Percentiles rank a stretch among this genome's conserved stretches.
phyloP scores from a whole-genome alignment of 768 basidiomycete species.

The Amanita rubescens region DNA sequence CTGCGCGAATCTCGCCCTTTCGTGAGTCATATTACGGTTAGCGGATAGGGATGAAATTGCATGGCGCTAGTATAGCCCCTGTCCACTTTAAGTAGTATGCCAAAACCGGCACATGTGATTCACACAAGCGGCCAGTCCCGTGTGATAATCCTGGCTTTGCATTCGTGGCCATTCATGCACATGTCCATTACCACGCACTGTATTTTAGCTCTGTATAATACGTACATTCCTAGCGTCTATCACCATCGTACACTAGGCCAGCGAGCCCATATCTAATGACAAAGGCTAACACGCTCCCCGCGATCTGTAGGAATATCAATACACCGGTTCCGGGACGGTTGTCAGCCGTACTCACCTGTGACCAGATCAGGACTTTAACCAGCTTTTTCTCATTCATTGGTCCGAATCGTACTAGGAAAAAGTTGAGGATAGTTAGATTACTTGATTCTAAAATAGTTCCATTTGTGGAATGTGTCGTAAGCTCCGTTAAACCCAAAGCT shows the following conservation, averaged over 20 bases:
- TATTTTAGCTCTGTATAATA: neutral
- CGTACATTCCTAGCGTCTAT: conserved; percentile 50
- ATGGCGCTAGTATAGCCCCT: conserved; percentile 12
- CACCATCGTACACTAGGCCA: conserved; percentile 85
- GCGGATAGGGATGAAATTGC: conserved; percentile 6
- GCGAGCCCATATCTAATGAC: conserved; percentile 85
- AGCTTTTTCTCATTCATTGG: conserved; percentile 82
- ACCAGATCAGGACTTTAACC: conserved; percentile 60
- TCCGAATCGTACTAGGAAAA: conserved; percentile 71
- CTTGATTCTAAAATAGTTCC: conserved; percentile 63
- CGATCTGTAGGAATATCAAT: conserved; percentile 33
- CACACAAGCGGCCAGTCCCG: neutral
- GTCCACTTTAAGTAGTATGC: conserved; percentile 15
- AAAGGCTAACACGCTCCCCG: conserved; percentile 79
- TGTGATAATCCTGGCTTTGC: no score
- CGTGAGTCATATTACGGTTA: conserved; percentile 44
- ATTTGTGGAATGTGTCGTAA: conserved; percentile 47
- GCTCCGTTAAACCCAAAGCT: conserved; percentile 54
- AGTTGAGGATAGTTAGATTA: conserved; percentile 89
- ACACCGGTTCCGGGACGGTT: neutral
- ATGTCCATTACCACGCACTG: conserved; percentile 12
- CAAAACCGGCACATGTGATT: conserved; percentile 40
- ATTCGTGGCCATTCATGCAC: no score
- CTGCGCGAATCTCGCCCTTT: conserved; percentile 62
- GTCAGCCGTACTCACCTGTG: conserved; percentile 48